A percentile compares a stretch with the other conserved stretches of the same genome.
Conservation (phyloP, 805 yeast genomes). For the Saccharomycodes ludwigii region DNA sequence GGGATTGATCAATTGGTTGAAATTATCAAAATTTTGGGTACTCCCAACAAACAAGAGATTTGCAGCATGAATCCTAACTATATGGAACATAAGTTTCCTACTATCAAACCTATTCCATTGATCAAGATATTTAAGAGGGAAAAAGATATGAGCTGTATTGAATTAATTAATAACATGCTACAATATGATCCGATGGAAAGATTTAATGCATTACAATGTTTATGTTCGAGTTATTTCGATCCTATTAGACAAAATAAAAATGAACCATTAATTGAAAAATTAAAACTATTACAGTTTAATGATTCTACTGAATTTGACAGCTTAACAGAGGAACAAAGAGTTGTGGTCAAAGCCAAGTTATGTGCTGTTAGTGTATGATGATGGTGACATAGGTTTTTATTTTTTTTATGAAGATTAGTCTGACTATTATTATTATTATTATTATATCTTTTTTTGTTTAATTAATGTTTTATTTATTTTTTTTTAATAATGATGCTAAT, state of each 20-base stretch:
- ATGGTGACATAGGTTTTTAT: no score
- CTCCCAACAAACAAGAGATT: slow-evolving; percentile 88
- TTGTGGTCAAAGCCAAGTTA: slow-evolving; percentile 18
- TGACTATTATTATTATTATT: no score
- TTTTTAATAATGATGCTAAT: no score
- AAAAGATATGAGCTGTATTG: slow-evolving; percentile 33
- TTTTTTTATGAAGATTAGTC: no score
- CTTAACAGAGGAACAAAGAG: slow-evolving; percentile 16
- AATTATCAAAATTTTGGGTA: slow-evolving; percentile 89
- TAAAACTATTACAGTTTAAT: slow-evolving; percentile 18
- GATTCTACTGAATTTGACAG: slow-evolving; percentile 18
- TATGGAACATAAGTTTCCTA: slow-evolving; percentile 94
- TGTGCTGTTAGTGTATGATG: no score
- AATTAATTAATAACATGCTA: slow-evolving; percentile 42
- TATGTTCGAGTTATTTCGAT: slow-evolving; percentile 20
- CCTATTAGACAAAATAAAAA: slow-evolving; percentile 17
- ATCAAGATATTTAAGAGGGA: slow-evolving; percentile 47
- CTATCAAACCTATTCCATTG: slow-evolving; percentile 67
- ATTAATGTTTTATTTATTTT: no score
- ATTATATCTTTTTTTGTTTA: no score
- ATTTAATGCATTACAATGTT: slow-evolving; percentile 36
- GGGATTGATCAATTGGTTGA: slow-evolving; percentile 97
- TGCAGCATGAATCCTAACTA: slow-evolving; percentile 92
- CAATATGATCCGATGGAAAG: slow-evolving; percentile 61
- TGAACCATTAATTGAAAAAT: slow-evolving; percentile 11